These are phyloP conservation scores for Chlorociboria aeruginascens DNA, from an alignment of 495 filamentous ascomycete species.

Conservation along the genomic window DNA sequence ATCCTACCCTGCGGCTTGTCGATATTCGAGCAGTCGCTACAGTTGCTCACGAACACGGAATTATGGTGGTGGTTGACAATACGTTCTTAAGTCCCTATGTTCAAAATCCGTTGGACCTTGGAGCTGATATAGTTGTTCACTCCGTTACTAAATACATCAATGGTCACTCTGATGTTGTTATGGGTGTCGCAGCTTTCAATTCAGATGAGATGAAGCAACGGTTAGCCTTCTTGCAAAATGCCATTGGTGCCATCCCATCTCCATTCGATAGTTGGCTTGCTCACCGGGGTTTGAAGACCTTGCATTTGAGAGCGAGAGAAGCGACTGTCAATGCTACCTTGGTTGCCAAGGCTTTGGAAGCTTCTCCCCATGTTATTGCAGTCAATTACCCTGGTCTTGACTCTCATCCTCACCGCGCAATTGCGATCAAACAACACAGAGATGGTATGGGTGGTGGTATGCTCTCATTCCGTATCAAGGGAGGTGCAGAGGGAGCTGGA, in stretches of 20 bases:
- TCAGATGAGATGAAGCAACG: slow-evolving; percentile 61
- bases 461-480: slow-evolving; percentile 90
- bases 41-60: slow-evolving; percentile 75
- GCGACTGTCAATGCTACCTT: slow-evolving; percentile 69
- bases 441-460: slow-evolving; percentile 94
- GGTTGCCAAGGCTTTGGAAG: slow-evolving; percentile 65
- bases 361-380: slow-evolving; percentile 66
- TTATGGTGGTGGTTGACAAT: slow-evolving; percentile 95
- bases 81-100: slow-evolving; percentile 94
- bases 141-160: slow-evolving; percentile 99
- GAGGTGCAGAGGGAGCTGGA: slow-evolving; percentile 78
- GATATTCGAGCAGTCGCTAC: slow-evolving; percentile 78
- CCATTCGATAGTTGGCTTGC: slow-evolving; percentile 98
- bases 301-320: slow-evolving; percentile 83
- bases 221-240: slow-evolving; percentile 89
- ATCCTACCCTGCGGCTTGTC: slow-evolving; percentile 84
- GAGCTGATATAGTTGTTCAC: slow-evolving; percentile 97
- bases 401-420: slow-evolving; percentile 73
- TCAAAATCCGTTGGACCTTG: slow-evolving; percentile 89
- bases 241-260: slow-evolving; percentile 83
- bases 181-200: slow-evolving; percentile 97
- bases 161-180: slow-evolving; percentile 93
- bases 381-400: slow-evolving; percentile 93
- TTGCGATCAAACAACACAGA: slow-evolving; percentile 84
- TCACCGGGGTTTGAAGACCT: slow-evolving; percentile 94